Conservation (phyloP, 1,284 basidiomycete genomes). For the Papiliotrema flavescens region DNA sequence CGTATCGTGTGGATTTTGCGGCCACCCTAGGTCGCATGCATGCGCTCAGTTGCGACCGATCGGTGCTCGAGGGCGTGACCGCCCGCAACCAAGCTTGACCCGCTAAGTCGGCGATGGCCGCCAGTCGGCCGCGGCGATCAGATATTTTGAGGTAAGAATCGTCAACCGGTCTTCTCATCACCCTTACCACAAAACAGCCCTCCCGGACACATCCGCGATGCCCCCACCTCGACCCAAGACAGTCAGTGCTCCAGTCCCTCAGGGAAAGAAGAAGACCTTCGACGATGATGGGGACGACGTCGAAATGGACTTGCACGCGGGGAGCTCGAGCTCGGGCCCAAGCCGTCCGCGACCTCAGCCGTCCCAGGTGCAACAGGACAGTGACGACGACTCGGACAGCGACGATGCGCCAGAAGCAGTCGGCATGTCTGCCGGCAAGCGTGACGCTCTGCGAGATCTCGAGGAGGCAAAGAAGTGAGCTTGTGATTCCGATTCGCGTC, state of each 20-base stretch:
- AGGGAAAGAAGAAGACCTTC: slow-evolving; percentile 5
- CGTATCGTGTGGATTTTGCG: too few relatives aligned
- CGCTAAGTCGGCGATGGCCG: too few relatives aligned
- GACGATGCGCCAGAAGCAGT: slow-evolving; percentile 42
- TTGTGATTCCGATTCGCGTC: background rate
- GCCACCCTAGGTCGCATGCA: too few relatives aligned
- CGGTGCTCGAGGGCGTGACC: too few relatives aligned
- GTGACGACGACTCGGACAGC: slow-evolving; percentile 18
- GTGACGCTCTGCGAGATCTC: slow-evolving; percentile 8
- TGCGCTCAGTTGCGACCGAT: too few relatives aligned
- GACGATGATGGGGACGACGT: background rate
- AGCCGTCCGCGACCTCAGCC: background rate
- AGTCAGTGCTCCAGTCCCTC: background rate
- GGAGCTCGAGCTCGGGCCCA: background rate
- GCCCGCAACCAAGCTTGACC: too few relatives aligned
- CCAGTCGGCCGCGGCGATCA: too few relatives aligned
- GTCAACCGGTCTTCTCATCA: too few relatives aligned
- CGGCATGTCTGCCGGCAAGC: slow-evolving; percentile 17
- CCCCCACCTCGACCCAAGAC: background rate
- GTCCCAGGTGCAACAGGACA: background rate
- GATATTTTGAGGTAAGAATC: too few relatives aligned
- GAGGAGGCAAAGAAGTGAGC: slow-evolving; percentile 20
- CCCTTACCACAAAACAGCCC: too few relatives aligned
- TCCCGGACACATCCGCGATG: background rate
- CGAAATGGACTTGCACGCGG: background rate